Conservation (phyloP, 2,329 filamentous ascomycete species). For the Fusarium sp. region DNA sequence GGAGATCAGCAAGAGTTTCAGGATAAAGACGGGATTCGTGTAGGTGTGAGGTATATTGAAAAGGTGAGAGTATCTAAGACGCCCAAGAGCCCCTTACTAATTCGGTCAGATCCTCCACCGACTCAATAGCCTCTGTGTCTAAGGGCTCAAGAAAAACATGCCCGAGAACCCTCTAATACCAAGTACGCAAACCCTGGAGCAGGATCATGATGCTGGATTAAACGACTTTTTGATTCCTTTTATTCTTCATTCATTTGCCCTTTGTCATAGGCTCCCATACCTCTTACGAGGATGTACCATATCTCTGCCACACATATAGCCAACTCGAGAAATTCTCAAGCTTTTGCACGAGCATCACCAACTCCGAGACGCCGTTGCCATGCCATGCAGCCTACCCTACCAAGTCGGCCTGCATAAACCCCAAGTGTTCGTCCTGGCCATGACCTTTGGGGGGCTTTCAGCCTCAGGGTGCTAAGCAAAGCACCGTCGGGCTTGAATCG, state of each 20-base stretch:
- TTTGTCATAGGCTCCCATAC: constrained; percentile 33
- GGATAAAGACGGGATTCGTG: constrained; percentile 18
- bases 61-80: constrained; percentile 3
- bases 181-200: neutral
- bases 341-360: constrained; percentile 49
- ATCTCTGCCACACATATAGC: constrained; percentile 42
- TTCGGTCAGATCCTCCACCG: neutral
- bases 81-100: neutral
- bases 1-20: constrained; percentile 36
- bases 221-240: constrained; percentile 41
- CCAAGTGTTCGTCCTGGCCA: constrained; percentile 35
- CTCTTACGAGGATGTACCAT: constrained; percentile 40
- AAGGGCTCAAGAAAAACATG: neutral
- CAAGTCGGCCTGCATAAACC: constrained; percentile 47
- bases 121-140: neutral
- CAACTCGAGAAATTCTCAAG: constrained; percentile 44
- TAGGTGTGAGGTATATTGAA: constrained; percentile 20
- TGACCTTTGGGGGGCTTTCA: constrained; percentile 27
- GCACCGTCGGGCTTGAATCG: constrained; percentile 19
- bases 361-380: constrained; percentile 57
- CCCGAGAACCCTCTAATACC: neutral
- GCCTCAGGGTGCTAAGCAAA: constrained; percentile 3
- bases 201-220: constrained; percentile 32
- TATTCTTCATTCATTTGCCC: constrained; percentile 41
- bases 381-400: constrained; percentile 51